Base-by-base conservation (phyloP, 1,284 basidiomycete genomes). In the Microbotryum lychnidis-dioicae region DNA sequence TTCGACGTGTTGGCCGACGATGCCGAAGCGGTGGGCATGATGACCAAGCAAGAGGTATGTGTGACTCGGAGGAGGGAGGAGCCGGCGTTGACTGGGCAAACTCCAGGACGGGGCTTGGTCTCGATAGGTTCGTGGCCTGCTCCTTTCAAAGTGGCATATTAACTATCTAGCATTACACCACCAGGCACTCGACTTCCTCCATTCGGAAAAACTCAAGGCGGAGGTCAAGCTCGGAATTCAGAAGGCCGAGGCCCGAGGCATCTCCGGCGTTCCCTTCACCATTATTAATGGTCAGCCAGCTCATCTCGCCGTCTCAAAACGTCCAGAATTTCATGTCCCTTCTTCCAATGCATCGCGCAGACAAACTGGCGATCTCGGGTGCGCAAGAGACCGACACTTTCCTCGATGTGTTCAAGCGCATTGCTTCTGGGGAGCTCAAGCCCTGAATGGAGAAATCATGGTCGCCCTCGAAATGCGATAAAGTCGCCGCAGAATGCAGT, bases 201-300 rank as follows among this genome's bases (percentile, higher is more conserved):
- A 82, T 58, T 84, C 84, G 3, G 80, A 85, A 64, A 87, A 88
- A 71, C 75, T 84, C 31, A 79, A 82, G 65, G 80, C 80, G 56
- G 86, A 87, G 64, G 84, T 90, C 2, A 79, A 84, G 63, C 77
- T 78, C n/a, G 83, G 85, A 78, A 82, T 85, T 63, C 77, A 80
- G 9, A 81, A 84, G 46, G 86, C 85, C 23, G 81, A 83, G 64
- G 78, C 78, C 44, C 83, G 83, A 62, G 87, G 87, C 23, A 83
- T 91, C 57, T 86, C 81, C 1, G 87, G 88, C 44, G 87, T 90
- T 7, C 88, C 89, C 3, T 83, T 88, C 76, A 83, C 83, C 52
- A 83, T 89, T 71, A 85, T 91, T 66, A 85, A 89, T 71, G 82
- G 83, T 21, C 84, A 84, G 51, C 51, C n/a, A 53, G 20, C 12